These are phyloP conservation scores for Begonia peltatifolia DNA, from an alignment of 306 rosid species.

Conservation along the genomic window DNA sequence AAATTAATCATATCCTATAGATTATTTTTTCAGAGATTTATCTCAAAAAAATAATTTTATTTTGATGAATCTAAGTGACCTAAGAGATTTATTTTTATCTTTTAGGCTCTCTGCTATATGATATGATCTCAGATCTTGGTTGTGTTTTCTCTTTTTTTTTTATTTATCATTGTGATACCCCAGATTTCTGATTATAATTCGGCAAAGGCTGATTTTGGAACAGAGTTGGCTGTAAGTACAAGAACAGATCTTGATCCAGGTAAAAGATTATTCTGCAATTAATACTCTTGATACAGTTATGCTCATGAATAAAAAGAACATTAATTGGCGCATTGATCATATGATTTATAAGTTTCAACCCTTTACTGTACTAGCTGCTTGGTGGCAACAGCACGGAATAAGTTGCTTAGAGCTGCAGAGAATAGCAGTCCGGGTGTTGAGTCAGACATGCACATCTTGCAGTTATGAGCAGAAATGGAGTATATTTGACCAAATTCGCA, in stretches of 20 bases:
- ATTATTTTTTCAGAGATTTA: no score
- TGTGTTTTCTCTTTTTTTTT: background rate
- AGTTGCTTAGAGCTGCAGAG: background rate
- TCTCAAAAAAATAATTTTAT: no score
- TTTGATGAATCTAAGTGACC: no score
- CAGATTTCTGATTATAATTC: slow-evolving; percentile 75
- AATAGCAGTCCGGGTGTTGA: slow-evolving; percentile 41
- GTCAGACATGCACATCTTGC: slow-evolving; percentile 82
- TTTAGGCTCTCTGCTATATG: no score
- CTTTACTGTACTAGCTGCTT: slow-evolving; percentile 49
- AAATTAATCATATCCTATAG: no score
- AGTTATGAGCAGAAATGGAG: slow-evolving; percentile 81
- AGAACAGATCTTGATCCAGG: slow-evolving; percentile 95
- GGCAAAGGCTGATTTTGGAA: slow-evolving; percentile 91
- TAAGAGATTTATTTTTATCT: no score
- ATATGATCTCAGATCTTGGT: no score
- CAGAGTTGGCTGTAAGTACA: slow-evolving; percentile 90
- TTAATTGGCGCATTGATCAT: slow-evolving; percentile 5
- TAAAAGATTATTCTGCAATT: slow-evolving; percentile 13
- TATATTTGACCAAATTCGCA: slow-evolving; percentile 45
- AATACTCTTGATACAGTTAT: background rate
- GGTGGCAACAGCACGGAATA: slow-evolving; percentile 74
- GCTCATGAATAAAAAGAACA: background rate
- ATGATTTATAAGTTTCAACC: slow-evolving; percentile 11
- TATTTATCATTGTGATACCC: slow-evolving; percentile 12